Evolutionary conservation across 306 rosid genomes (phyloP).

Genomic region (Calophaca sinica): DNA sequence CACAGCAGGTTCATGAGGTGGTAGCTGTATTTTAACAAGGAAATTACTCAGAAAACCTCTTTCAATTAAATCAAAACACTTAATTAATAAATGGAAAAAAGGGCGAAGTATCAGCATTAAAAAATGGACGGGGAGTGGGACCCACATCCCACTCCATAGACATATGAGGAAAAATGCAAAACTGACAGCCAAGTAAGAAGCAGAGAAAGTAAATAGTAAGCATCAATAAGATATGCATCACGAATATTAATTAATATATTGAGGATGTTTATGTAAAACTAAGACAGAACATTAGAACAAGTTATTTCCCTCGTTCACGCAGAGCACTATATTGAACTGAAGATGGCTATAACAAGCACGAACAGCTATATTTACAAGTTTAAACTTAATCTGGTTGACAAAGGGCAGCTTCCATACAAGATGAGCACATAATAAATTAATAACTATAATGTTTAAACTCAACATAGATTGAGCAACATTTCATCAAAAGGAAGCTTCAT

Average conservation of each 20-base stretch:
- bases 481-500: background rate
- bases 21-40: constrained; percentile 60
- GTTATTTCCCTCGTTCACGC: background rate
- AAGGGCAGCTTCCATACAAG: background rate
- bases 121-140: background rate
- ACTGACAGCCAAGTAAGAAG: background rate
- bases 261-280: background rate
- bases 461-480: background rate
- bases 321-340: background rate
- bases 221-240: background rate
- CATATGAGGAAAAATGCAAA: constrained; percentile 1
- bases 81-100: background rate
- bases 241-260: background rate
- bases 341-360: background rate
- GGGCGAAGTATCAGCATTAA: background rate
- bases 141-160: background rate
- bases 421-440: background rate
- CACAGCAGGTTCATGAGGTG: constrained; percentile 89
- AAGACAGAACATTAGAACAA: background rate
- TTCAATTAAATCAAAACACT: constrained; percentile 15
- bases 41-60: background rate
- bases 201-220: background rate
- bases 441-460: background rate
- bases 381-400: background rate
- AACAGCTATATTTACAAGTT: background rate